Conservation (phyloP, 805 yeast species). For the Teunomyces cretensis region DNA sequence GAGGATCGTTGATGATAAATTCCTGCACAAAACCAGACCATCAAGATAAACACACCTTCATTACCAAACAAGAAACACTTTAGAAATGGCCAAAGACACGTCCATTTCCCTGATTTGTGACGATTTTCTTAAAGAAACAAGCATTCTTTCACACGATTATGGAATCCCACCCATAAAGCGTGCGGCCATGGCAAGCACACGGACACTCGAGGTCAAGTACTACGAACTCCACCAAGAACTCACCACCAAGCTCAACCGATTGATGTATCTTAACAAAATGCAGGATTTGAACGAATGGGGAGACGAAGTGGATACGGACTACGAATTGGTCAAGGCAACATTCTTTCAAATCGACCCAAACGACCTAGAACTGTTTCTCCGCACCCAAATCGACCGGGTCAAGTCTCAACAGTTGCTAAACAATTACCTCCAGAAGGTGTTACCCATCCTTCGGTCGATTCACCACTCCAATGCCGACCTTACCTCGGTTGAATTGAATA, state of each 20-base stretch:
- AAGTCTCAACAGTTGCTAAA: conserved; percentile 27
- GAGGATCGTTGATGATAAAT: background rate
- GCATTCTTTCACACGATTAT: conserved; percentile 29
- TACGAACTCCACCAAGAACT: conserved; percentile 22
- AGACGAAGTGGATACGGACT: conserved; percentile 14
- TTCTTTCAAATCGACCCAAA: conserved; percentile 10
- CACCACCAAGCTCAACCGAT: conserved; percentile 21
- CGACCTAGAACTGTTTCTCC: conserved; percentile 18
- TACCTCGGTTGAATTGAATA: conserved; percentile 26
- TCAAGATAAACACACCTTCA: background rate
- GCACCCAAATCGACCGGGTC: conserved; percentile 18
- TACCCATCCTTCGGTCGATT: conserved; percentile 34
- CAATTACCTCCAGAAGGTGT: conserved; percentile 24
- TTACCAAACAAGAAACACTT: too few species aligned
- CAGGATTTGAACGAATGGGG: conserved; percentile 17
- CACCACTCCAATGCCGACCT: conserved; percentile 27
- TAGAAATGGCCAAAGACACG: background rate
- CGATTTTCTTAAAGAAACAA: conserved; percentile 17
- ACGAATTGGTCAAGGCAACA: conserved; percentile 12
- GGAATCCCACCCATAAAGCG: conserved; percentile 27
- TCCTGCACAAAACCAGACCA: background rate
- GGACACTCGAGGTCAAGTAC: conserved; percentile 26
- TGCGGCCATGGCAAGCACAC: conserved; percentile 7
- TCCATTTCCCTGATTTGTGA: conserved; percentile 17
- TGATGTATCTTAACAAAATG: conserved; percentile 29